Base-by-base conservation (phyloP, 2,329 filamentous ascomycete species). In the Aschersonia sp. region DNA sequence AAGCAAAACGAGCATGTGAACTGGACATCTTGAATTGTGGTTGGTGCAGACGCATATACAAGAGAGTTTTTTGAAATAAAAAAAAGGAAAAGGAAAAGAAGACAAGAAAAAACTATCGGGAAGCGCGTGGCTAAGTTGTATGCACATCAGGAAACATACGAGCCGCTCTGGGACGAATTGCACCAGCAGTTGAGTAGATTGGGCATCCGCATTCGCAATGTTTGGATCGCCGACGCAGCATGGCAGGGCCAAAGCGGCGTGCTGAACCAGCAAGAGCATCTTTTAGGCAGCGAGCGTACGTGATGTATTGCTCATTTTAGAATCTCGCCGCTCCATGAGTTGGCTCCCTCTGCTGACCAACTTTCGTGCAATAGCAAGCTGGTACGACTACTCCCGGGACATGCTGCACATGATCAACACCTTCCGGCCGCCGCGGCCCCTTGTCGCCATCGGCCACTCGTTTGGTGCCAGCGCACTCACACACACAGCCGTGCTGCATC, bases 141-240 rank as follows among this genome's bases (percentile, higher is more conserved):
- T 22, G 22, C 22, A 22, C 22, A 4, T 22, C 48, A 88, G 84
- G 90, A 97, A 70, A 66, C 96, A 2, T 96, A 96, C 60, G 89
- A 96, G 58, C 85, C 90, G 0, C 69, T 96, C 0, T 96, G 88
- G 85, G 86, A 90, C 50, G 87, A 95, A 46, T 69, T 96, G 2
- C 70, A 85, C 55, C 65, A 71, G 14, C 68, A 71, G 14, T 68
- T 81, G 5, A 73, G 75, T 53, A 60, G 64, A 11, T 68, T 72
- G 48, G 80, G 79, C 14, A 77, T 94, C 56, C 72, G 74, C 2
- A 86, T 97, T 56, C 78, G 87, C 49, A 72, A 77, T 52, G 89
- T 97, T 55, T 95, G 86, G 85, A 92, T 95, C 56, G 81, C 87
- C 52, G 90, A 97, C 66, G 78, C 85, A n/a, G 81, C 86, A 32